Conservation (phyloP, 331 rosid species). For the Rhamnella rubrinervis region DNA sequence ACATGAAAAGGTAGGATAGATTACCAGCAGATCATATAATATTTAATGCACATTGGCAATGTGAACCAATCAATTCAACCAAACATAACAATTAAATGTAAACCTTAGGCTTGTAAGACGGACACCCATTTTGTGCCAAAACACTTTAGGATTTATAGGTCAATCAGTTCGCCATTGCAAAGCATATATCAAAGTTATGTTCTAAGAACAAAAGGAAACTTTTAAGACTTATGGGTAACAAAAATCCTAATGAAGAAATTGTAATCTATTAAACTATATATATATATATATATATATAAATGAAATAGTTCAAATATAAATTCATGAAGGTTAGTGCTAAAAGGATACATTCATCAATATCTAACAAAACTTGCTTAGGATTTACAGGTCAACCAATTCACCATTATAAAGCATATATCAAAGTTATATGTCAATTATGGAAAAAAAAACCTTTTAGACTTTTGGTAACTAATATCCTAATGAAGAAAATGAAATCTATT, state of each 20-base stretch:
- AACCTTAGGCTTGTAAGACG: not conserved
- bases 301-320: too few species aligned
- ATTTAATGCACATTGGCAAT: not conserved
- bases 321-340: too few species aligned
- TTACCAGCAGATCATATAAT: slow-evolving; percentile 3
- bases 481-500: too few species aligned
- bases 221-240: too few species aligned
- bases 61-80: slow-evolving; percentile 7
- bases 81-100: too few species aligned
- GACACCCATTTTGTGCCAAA: not conserved
- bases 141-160: not conserved
- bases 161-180: not conserved
- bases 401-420: not conserved
- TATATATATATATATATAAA: too few species aligned
- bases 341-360: too few species aligned
- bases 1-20: not conserved
- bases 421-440: not conserved
- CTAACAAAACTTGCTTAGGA: not conserved
- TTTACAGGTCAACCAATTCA: not conserved
- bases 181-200: not conserved
- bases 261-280: too few species aligned
- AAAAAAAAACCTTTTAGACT: too few species aligned
- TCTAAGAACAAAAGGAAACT: too few species aligned
- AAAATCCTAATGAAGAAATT: too few species aligned
- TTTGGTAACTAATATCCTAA: too few species aligned